Evolutionary conservation across 192 early-diverging fungal species (phyloP).

Genomic region (Funneliformis geosporum): DNA sequence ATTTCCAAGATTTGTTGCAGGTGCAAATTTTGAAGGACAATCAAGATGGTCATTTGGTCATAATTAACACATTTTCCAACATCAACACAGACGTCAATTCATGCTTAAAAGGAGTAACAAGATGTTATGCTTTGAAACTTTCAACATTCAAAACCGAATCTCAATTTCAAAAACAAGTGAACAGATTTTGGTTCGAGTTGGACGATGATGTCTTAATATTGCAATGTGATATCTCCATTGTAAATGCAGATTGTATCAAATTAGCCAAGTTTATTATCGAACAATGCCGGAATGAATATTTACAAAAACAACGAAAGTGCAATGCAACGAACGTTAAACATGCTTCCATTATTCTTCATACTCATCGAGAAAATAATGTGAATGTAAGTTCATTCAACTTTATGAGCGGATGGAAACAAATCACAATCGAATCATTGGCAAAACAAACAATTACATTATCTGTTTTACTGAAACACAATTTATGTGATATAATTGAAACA

Average conservation of each 20-base stretch:
- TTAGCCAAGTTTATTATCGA: conserved; percentile 35
- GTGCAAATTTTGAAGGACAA: background rate
- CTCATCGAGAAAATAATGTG: conserved; percentile 3
- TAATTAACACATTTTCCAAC: conserved; percentile 2
- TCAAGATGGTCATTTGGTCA: conserved; percentile 9
- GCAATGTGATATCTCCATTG: conserved; percentile 9
- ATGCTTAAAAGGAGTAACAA: background rate
- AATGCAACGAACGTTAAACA: background rate
- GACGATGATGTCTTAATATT: conserved; percentile 15
- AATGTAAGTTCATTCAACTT: background rate
- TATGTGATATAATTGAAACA: conserved; percentile 19
- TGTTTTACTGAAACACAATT: conserved; percentile 9
- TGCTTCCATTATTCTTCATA: background rate
- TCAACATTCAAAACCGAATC: conserved; percentile 32
- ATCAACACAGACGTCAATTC: conserved; percentile 28
- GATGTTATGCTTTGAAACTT: conserved; percentile 27
- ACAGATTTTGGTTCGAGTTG: conserved; percentile 32
- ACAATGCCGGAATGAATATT: conserved; percentile 27
- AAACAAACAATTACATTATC: conserved; percentile 23
- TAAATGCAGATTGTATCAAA: conserved; percentile 28
- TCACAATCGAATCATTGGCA: conserved; percentile 23
- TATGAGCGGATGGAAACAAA: conserved; percentile 32
- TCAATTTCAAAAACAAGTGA: conserved; percentile 26
- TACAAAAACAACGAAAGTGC: background rate
- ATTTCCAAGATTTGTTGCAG: background rate